A percentile compares a stretch with the other conserved stretches of the same genome.
Evolutionary conservation across 768 basidiomycete genomes (phyloP).

Genomic region (Podaxis mareebaensis): DNA sequence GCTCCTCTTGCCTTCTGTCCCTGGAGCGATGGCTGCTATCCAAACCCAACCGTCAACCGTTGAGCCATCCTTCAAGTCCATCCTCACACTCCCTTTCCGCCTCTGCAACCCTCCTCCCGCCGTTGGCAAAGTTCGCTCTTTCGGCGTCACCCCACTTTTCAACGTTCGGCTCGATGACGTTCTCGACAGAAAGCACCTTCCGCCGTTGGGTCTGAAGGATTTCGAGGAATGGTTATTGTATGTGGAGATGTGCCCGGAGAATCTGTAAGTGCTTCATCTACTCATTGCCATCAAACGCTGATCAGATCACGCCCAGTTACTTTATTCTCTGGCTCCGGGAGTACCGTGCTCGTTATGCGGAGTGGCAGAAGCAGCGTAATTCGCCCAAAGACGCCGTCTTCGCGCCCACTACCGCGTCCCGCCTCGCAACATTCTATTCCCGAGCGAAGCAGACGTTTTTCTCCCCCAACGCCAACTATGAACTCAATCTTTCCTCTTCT

Average conservation of each 20-base stretch:
- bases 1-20: neutral
- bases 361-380: constrained; percentile 46
- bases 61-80: constrained; percentile 25
- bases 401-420: constrained; percentile 10
- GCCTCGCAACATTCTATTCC: constrained; percentile 70
- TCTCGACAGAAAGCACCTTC: constrained; percentile 73
- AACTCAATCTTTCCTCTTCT: constrained; percentile 69
- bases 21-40: constrained; percentile 11
- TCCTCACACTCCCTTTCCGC: constrained; percentile 48
- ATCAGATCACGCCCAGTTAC: constrained; percentile 44
- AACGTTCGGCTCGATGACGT: constrained; percentile 74
- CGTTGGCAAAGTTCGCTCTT: constrained; percentile 68
- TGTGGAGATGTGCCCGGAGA: constrained; percentile 74
- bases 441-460: constrained; percentile 84
- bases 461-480: constrained; percentile 68
- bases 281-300: constrained; percentile 16
- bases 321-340: constrained; percentile 83
- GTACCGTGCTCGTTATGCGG: constrained; percentile 53
- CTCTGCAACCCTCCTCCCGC: constrained; percentile 71
- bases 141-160: constrained; percentile 65
- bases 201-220: constrained; percentile 76
- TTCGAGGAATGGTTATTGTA: constrained; percentile 82
- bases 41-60: constrained; percentile 16
- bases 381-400: constrained; percentile 36
- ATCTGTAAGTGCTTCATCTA: constrained; percentile 48